These are phyloP conservation scores for Coccomyxa subellipsoidea DNA, from an alignment of 163 green algal genomes.

Conservation along the genomic window DNA sequence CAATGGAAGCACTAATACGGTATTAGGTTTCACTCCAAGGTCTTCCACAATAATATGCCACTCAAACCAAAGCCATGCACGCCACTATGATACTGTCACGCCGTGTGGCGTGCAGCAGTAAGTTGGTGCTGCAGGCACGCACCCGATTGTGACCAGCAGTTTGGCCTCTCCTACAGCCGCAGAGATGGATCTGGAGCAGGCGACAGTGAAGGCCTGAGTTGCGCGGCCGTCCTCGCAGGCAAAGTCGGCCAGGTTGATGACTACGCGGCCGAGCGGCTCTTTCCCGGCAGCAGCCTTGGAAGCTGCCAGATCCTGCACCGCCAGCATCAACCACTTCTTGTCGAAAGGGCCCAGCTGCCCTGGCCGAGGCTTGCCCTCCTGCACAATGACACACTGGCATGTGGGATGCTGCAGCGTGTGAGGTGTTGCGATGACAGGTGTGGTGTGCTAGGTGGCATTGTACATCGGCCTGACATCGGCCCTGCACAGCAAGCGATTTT, in stretches of 20 bases:
- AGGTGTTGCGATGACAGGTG: no score
- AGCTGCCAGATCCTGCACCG: slow-evolving; percentile 15
- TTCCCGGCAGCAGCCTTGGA: slow-evolving; percentile 11
- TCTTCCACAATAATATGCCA: no score
- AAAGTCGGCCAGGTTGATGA: slow-evolving; percentile 39
- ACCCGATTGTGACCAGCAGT: slow-evolving; percentile 30
- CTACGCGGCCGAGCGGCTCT: slow-evolving; percentile 30
- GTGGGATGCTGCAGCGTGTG: no score
- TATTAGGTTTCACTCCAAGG: no score
- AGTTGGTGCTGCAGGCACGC: no score
- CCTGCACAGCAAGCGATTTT: no score
- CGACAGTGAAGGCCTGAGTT: slow-evolving; percentile 25
- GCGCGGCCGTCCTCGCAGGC: slow-evolving; percentile 24
- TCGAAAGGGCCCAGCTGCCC: slow-evolving; percentile 15
- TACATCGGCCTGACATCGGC: no score
- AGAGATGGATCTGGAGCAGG: slow-evolving; percentile 21
- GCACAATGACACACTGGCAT: background rate
- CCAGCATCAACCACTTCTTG: slow-evolving; percentile 41
- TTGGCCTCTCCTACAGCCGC: slow-evolving; percentile 17
- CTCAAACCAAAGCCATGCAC: no score
- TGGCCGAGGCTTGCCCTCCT: slow-evolving; percentile 6
- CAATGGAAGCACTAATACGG: no score
- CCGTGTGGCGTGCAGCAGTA: no score
- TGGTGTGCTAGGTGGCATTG: no score
- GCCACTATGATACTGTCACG: no score